Percentiles rank a stretch among this genome's conserved stretches.
phyloP scores from a whole-genome alignment of 345 rosid genomes.

The Hypericum androsaemum region DNA sequence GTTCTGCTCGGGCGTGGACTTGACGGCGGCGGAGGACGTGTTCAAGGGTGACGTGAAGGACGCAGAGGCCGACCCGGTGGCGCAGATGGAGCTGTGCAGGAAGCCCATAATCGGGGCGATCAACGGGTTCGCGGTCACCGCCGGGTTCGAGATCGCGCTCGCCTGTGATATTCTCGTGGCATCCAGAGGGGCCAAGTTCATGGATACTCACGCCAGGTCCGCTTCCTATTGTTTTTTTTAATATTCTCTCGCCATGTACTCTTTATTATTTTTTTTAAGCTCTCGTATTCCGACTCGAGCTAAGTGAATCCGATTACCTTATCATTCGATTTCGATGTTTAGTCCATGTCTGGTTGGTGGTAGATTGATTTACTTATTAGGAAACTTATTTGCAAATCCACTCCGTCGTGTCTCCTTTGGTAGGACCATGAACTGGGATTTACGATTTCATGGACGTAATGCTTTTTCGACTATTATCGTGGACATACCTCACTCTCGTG shows the following conservation, averaged over 20 bases:
- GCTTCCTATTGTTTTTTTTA: not conserved
- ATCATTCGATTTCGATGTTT: too few relatives aligned
- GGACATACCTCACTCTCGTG: too few relatives aligned
- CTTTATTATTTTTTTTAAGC: not conserved
- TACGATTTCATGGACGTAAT: too few relatives aligned
- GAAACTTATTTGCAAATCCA: too few relatives aligned
- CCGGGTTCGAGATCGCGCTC: conserved; percentile 81
- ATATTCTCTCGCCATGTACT: too few relatives aligned
- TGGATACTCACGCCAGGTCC: conserved; percentile 84
- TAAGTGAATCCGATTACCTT: too few relatives aligned
- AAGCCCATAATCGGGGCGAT: conserved; percentile 89
- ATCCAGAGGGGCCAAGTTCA: conserved; percentile 60
- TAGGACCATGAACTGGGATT: too few relatives aligned
- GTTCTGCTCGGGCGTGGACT: conserved; percentile 86
- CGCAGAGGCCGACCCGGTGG: conserved; percentile 51
- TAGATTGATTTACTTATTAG: too few relatives aligned
- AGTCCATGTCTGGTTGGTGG: too few relatives aligned
- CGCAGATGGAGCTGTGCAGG: conserved; percentile 68
- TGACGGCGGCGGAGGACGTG: conserved; percentile 74
- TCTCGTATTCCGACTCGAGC: not conserved
- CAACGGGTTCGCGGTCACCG: conserved; percentile 77
- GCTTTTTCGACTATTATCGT: too few relatives aligned
- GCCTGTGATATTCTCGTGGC: conserved; percentile 85
- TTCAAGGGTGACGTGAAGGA: conserved; percentile 95
- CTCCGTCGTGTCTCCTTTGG: too few relatives aligned